Conservation (phyloP, 768 basidiomycete genomes). For the Pleurotus ostreatus region DNA sequence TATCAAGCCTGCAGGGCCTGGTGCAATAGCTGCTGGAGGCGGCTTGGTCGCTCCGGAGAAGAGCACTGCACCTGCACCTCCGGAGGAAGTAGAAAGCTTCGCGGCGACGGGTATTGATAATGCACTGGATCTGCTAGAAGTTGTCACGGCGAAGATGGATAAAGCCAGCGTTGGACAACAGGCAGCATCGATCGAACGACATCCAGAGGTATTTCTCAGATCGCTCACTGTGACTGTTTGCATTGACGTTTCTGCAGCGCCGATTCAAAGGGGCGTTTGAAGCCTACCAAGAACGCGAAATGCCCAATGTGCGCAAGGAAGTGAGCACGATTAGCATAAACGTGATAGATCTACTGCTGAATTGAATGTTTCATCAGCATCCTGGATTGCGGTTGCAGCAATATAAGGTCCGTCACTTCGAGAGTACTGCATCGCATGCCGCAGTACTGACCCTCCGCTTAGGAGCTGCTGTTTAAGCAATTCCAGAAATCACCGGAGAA, state of each 20-base stretch:
- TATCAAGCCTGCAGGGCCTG: slow-evolving; percentile 76
- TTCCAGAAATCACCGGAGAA: slow-evolving; percentile 98
- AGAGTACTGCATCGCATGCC: not conserved
- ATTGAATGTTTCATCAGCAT: slow-evolving; percentile 42
- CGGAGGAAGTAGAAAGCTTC: slow-evolving; percentile 57
- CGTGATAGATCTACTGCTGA: slow-evolving; percentile 12
- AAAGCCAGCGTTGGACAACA: slow-evolving; percentile 87
- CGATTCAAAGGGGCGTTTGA: slow-evolving; percentile 94
- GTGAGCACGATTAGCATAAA: slow-evolving; percentile 34
- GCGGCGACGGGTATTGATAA: slow-evolving; percentile 88
- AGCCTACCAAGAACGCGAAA: slow-evolving; percentile 82
- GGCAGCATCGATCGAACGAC: slow-evolving; percentile 82
- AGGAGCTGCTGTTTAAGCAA: slow-evolving; percentile 88
- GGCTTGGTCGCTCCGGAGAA: slow-evolving; percentile 25
- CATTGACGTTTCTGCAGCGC: slow-evolving; percentile 44
- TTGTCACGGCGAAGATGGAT: slow-evolving; percentile 90
- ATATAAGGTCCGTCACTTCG: slow-evolving; percentile 58
- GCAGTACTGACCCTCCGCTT: slow-evolving; percentile 8
- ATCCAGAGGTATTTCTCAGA: slow-evolving; percentile 70
- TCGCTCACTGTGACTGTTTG: slow-evolving; percentile 7
- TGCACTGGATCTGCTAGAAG: slow-evolving; percentile 82
- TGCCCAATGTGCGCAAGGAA: slow-evolving; percentile 74
- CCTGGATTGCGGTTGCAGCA: slow-evolving; percentile 90
- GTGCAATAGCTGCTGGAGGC: slow-evolving; percentile 77
- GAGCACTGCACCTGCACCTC: slow-evolving; percentile 18